Evolutionary conservation across 306 rosid species (phyloP).

Genomic region (Vigna unguiculata): DNA sequence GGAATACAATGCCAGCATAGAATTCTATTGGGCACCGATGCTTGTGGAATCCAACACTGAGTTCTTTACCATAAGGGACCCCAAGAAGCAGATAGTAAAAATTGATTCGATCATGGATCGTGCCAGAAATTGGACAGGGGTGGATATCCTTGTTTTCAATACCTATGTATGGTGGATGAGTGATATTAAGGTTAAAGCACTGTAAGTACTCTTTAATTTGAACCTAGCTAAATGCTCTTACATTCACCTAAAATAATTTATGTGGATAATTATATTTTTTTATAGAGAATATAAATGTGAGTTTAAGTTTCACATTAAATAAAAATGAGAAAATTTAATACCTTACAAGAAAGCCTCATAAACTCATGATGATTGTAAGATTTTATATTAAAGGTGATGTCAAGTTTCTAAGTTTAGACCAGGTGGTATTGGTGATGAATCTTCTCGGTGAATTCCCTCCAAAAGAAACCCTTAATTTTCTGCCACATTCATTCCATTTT

Average conservation of each 20-base stretch:
- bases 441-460: too few species aligned
- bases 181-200: conserved; percentile 57
- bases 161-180: conserved; percentile 91
- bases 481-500: neutral
- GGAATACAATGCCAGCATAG: conserved; percentile 78
- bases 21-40: conserved; percentile 90
- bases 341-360: too few species aligned
- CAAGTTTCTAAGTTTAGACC: too few species aligned
- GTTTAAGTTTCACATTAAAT: too few species aligned
- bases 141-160: conserved; percentile 79
- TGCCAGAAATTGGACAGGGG: conserved; percentile 72
- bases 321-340: too few species aligned
- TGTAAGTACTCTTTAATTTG: conserved; percentile 50
- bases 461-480: too few species aligned
- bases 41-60: conserved; percentile 84
- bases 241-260: neutral
- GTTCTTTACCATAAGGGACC: conserved; percentile 58
- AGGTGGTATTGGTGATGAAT: too few species aligned
- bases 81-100: conserved; percentile 70
- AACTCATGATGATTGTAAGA: too few species aligned
- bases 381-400: too few species aligned
- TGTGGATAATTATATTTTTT: too few species aligned
- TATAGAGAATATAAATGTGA: too few species aligned
- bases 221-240: neutral
- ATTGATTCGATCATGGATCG: conserved; percentile 73